Evolutionary conservation across 2,329 filamentous ascomycete genomes (phyloP), one percentile per base, ranked within the genome.

Genomic region (Diplocarpon rosae): DNA sequence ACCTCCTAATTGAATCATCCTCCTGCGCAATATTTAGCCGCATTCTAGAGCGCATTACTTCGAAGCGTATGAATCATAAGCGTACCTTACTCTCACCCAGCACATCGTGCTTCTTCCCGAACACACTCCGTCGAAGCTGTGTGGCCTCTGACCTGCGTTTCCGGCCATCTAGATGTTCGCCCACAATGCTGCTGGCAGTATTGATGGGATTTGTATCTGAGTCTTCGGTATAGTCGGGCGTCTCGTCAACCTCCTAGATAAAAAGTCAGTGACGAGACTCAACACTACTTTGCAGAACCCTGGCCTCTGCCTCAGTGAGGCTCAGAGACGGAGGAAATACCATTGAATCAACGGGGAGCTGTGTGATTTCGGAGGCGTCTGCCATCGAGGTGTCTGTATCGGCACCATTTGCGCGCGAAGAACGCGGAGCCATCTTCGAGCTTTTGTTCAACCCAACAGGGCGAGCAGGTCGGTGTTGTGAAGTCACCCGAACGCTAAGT

Each of bases 31-130:
- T 37, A 7, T 40, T 39, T 34, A 46, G 16, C 10, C 10, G 15
- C 10, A 28, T 24, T 12, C n/a, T 42, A 12, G 17, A 11, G 29
- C 15, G n/a, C 7, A 33, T 10, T 24, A 20, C 9, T 37, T 20
- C 31, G 11, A 29, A 16, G 5, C 24, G 6, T 9, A 2, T 16
- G 20, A 24, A 24, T 24, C 7, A 24, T 7, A 24, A 7, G 20
- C 20, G 20, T 72, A 90, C 87, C 78, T 95, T 96, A 39, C 85
- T 94, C 62, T 94, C 87, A 60, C 90, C 88, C 7, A 98, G 67
- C 42, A 83, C 78, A 59, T 94, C 87, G 61, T 95, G 92, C 64
- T 98, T 95, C 72, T 86, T 94, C 60, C 88, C 89, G 58, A 95
- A 83, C 50, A 95, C 86, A 63, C 82, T 94, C 63, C 93, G 85